A percentile compares a stretch with the other conserved stretches of the same genome.
These are phyloP conservation scores for Kazachstania taianensis DNA, from an alignment of 805 yeast genomes.

Conservation along the genomic window DNA sequence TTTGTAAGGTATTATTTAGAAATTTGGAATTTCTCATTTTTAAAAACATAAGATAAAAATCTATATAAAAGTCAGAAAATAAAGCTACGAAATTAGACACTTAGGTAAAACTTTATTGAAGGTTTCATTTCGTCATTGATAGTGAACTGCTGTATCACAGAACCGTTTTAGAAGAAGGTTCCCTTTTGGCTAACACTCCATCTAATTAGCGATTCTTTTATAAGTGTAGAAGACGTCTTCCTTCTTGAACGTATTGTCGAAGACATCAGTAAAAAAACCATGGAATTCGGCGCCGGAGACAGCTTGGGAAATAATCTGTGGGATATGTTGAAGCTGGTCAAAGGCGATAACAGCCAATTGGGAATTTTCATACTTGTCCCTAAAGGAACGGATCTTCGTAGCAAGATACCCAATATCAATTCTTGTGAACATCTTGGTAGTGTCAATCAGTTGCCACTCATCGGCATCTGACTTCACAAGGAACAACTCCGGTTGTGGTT, in stretches of 20 bases:
- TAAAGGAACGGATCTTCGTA: conserved; percentile 3
- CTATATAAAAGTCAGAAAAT: no score
- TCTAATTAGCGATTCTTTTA: conserved; percentile 9
- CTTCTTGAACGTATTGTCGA: conserved; percentile 16
- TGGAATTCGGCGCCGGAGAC: conserved; percentile 6
- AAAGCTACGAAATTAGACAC: no score
- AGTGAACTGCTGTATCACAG: no score
- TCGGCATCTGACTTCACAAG: not conserved
- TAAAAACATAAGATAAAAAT: no score
- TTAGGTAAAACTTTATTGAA: no score
- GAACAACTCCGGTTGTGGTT: not conserved
- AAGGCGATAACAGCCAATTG: conserved; percentile 4
- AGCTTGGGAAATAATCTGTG: conserved; percentile 4
- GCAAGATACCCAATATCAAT: conserved; percentile 25
- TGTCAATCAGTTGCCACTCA: conserved; percentile 36
- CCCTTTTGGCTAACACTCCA: no score
- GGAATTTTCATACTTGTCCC: not conserved
- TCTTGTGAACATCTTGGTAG: conserved; percentile 34
- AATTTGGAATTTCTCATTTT: no score
- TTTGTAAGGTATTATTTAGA: no score
- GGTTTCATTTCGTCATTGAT: no score
- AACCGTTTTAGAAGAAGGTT: no score
- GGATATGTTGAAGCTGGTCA: conserved; percentile 13
- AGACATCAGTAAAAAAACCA: conserved; percentile 9
- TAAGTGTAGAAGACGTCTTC: conserved; percentile 26